phyloP scores from a whole-genome alignment of 257 asterid species.

The Fraxinus quadrangulata region DNA sequence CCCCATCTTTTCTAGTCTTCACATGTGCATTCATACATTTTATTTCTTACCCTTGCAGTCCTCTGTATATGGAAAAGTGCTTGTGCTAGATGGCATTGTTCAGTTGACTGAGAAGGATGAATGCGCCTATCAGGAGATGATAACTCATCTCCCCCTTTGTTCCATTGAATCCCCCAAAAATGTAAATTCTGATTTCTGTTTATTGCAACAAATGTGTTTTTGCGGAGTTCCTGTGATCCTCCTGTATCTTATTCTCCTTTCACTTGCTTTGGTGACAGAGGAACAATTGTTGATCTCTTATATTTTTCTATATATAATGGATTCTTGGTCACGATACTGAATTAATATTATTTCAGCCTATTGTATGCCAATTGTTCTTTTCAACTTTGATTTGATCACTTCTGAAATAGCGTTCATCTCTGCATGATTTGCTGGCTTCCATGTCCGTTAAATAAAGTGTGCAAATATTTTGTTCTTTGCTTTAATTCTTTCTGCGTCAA shows the following conservation, averaged over 20 bases:
- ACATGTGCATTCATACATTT: background rate
- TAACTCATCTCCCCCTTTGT: slow-evolving; percentile 93
- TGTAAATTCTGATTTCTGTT: slow-evolving; percentile 42
- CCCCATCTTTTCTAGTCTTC: slow-evolving; percentile 11
- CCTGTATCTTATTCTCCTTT: background rate
- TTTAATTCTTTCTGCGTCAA: too few relatives aligned
- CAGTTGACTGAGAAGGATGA: slow-evolving; percentile 99
- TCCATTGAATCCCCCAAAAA: slow-evolving; percentile 78
- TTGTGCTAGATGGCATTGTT: slow-evolving; percentile 93
- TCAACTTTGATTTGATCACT: background rate
- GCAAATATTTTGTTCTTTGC: too few relatives aligned
- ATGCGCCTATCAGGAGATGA: slow-evolving; percentile 99
- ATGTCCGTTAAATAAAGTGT: too few relatives aligned
- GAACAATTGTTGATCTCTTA: background rate
- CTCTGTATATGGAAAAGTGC: slow-evolving; percentile 79
- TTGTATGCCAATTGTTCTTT: background rate
- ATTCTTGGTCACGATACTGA: slow-evolving; percentile 5
- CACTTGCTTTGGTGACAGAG: slow-evolving; percentile 1
- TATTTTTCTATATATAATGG: slow-evolving; percentile 8
- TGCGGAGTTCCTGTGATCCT: background rate
- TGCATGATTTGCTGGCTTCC: too few relatives aligned
- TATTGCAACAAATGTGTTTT: slow-evolving; percentile 6
- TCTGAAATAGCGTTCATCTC: background rate
- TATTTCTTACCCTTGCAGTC: slow-evolving; percentile 52
- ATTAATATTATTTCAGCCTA: background rate